Conservation (phyloP, 2,329 filamentous ascomycete species). For the Lachnellula subtilissima region DNA sequence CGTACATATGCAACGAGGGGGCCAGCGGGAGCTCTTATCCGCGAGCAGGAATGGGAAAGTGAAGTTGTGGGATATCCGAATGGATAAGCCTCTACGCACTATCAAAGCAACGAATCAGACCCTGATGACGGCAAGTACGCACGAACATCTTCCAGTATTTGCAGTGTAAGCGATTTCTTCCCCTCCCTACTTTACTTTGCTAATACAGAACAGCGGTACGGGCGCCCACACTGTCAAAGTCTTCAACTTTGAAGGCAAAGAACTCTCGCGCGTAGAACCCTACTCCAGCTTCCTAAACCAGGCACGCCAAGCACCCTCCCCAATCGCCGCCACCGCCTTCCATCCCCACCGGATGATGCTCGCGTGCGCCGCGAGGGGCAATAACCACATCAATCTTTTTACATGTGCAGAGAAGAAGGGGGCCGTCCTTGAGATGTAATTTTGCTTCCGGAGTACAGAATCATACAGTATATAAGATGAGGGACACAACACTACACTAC, state of each 20-base stretch:
- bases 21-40: constrained; percentile 83
- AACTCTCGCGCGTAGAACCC: constrained; percentile 80
- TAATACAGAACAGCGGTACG: constrained; percentile 61
- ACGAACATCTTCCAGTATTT: constrained; percentile 96
- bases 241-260: constrained; percentile 79
- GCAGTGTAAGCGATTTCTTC: constrained; percentile 64
- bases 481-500: not conserved
- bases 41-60: constrained; percentile 91
- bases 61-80: constrained; percentile 91
- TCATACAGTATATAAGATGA: not conserved
- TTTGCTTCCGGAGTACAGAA: not conserved
- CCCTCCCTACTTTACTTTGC: constrained; percentile 2
- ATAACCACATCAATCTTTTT: constrained; percentile 88
- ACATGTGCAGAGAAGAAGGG: constrained; percentile 54
- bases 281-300: constrained; percentile 85
- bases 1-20: constrained; percentile 94
- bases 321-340: constrained; percentile 82
- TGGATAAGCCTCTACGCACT: constrained; percentile 70
- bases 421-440: not conserved
- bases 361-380: constrained; percentile 78
- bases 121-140: constrained; percentile 80
- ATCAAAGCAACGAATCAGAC: constrained; percentile 73
- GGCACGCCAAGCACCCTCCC: constrained; percentile 63
- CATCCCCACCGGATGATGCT: constrained; percentile 92
- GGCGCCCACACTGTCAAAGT: constrained; percentile 84